A percentile compares a stretch with the other conserved stretches of the same genome.
Conservation (phyloP, 1,284 basidiomycete genomes). For the Malassezia sp. region DNA sequence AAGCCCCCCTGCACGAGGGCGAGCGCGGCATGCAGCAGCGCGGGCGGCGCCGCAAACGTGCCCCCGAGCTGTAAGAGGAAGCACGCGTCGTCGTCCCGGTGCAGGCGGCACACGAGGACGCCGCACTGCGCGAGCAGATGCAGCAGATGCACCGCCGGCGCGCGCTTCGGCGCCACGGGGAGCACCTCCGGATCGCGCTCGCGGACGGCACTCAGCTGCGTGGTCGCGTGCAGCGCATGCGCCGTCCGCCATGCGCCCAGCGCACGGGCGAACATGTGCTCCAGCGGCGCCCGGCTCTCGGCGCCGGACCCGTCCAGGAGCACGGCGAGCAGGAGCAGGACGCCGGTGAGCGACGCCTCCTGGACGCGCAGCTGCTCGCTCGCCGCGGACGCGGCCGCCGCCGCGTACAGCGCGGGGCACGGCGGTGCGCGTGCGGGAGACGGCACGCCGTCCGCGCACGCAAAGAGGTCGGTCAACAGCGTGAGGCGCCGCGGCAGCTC, state of each 20-base stretch:
- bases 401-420: neutral
- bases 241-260: slow-evolving; percentile 4
- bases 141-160: slow-evolving; percentile 4
- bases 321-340: neutral
- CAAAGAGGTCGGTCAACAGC: neutral
- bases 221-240: slow-evolving; percentile 13
- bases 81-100: neutral
- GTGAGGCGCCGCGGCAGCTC: neutral
- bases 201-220: neutral
- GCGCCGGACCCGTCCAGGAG: neutral
- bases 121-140: neutral
- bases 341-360: neutral
- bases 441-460: too few species aligned
- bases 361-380: neutral
- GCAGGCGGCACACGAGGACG: neutral
- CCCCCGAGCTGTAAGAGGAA: neutral
- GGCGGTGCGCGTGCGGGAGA: neutral
- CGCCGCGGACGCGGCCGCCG: neutral
- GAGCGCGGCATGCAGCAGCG: neutral
- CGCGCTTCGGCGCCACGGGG: neutral
- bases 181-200: neutral
- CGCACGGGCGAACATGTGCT: neutral
- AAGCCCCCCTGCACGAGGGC: neutral
- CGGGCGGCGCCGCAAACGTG: neutral
- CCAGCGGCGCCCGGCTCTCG: neutral